phyloP scores from a whole-genome alignment of 148 eudicot genomes.

The Beta vulgaris region DNA sequence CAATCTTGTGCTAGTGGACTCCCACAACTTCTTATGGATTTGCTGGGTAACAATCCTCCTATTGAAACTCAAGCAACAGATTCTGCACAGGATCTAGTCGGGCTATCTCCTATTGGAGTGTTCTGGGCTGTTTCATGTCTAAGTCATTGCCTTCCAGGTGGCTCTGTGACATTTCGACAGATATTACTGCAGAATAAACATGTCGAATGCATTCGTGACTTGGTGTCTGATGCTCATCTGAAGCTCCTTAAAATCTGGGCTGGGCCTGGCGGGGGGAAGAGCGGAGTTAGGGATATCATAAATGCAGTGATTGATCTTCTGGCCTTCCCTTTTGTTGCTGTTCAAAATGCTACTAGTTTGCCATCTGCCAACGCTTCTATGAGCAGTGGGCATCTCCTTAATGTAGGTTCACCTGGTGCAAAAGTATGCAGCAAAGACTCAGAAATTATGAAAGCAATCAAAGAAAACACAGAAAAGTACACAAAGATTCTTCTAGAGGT shows the following conservation, averaged over 20 bases:
- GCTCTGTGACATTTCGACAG: conserved; percentile 70
- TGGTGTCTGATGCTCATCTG: conserved; percentile 74
- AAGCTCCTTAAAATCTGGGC: conserved; percentile 66
- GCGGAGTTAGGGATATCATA: conserved; percentile 61
- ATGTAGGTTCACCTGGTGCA: conserved; percentile 88
- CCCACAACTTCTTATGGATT: conserved; percentile 77
- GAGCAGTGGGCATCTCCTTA: conserved; percentile 77
- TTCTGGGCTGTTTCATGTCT: conserved; percentile 84
- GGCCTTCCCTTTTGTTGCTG: conserved; percentile 97
- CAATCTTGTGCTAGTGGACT: conserved; percentile 92
- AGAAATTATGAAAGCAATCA: conserved; percentile 73
- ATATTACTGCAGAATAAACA: conserved; percentile 67
- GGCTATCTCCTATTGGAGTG: conserved; percentile 84
- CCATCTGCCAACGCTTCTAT: conserved; percentile 92
- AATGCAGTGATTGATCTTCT: conserved; percentile 81
- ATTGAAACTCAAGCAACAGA: conserved; percentile 43
- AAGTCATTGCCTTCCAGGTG: conserved; percentile 87
- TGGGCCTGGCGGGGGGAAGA: conserved; percentile 87
- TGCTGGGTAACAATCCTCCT: conserved; percentile 44
- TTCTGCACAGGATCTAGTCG: conserved; percentile 41
- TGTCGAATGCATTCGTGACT: conserved; percentile 56
- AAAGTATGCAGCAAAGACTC: conserved; percentile 77
- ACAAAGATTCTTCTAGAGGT: conserved; percentile 82
- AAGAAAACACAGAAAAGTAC: conserved; percentile 68
- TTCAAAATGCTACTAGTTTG: conserved; percentile 66